Evolutionary conservation across 2,329 filamentous ascomycete genomes (phyloP), one percentile per base, ranked within the genome.

Genomic region (Meredithiella fracta): DNA sequence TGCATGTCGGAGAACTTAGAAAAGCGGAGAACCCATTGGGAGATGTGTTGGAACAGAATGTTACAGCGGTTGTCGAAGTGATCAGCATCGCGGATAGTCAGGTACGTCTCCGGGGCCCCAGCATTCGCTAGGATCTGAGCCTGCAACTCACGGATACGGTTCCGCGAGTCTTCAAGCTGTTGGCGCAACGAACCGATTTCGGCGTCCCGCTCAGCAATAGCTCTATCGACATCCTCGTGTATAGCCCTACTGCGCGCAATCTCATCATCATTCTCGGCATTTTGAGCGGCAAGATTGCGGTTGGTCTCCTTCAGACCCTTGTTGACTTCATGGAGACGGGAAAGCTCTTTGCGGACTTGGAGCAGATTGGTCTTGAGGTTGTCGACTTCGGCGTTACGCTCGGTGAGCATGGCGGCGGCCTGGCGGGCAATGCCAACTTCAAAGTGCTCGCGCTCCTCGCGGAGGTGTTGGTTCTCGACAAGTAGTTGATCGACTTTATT

Each of bases 21-120:
- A 73, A 98, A 98, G 65, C 92, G 86, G 62, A 96, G 73, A 53
- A 98, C 89, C 92, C 92, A 98, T 70, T 95, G 89, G 67, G 96
- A 90, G 44, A 96, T 88, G 66, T 96, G 90, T 62, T 91, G 86
- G 69, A 89, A 98, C 47, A 98, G 80, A 68, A 94, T 85, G 67
- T 96, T 89, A 67, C 92, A 98, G 44, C 90, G 86, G 63, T 81
- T 81, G 65, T 96, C 89, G 65, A 98, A 97, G 73, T 96, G 90
- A 70, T 96, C 90, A 67, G 96, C 90, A 65, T 96, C 89, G 61
- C 80, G 80, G 60, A 89, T 75, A 51, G 78, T 78, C 60, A 97
- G 81, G 70, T 94, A 91, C 61, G 86, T 72, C 58, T 71, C 79
- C 59, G 74, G 66, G n/a, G 51, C 54, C 5, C 34, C 37, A 14